Conservation (phyloP, 2,329 filamentous ascomycete species). For the Neofusicoccum parvum region DNA sequence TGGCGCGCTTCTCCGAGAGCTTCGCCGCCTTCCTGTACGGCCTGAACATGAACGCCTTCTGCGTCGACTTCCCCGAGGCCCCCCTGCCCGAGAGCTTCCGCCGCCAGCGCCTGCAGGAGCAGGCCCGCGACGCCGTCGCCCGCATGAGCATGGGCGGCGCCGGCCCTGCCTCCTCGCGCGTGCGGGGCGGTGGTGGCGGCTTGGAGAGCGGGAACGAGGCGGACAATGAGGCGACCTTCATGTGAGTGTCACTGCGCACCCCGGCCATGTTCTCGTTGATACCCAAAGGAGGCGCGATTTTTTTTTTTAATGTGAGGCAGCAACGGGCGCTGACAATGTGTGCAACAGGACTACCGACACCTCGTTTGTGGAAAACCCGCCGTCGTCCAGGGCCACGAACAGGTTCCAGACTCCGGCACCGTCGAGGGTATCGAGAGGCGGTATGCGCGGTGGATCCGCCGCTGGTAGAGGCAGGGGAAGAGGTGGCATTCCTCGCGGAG, state of each 20-base stretch:
- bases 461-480: constrained; percentile 4
- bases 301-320: background rate
- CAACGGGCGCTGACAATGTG: background rate
- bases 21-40: constrained; percentile 96
- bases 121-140: constrained; percentile 45
- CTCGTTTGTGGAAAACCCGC: constrained; percentile 85
- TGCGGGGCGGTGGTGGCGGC: background rate
- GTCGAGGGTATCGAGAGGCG: constrained; percentile 6
- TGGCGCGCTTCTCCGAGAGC: constrained; percentile 91
- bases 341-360: constrained; percentile 82
- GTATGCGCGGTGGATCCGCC: constrained; percentile 1
- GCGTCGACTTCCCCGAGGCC: constrained; percentile 95
- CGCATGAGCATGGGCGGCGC: constrained; percentile 6
- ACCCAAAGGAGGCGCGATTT: no score
- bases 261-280: no score
- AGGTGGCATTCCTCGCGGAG: background rate
- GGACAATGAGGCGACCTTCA: constrained; percentile 78
- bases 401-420: constrained; percentile 42
- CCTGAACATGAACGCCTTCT: constrained; percentile 98
- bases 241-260: constrained; percentile 54
- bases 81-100: constrained; percentile 83
- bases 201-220: constrained; percentile 24
- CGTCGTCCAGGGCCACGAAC: constrained; percentile 52
- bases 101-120: constrained; percentile 49
- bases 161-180: background rate